Evolutionary conservation across 345 rosid genomes (phyloP).

Genomic region (Punica granatum): DNA sequence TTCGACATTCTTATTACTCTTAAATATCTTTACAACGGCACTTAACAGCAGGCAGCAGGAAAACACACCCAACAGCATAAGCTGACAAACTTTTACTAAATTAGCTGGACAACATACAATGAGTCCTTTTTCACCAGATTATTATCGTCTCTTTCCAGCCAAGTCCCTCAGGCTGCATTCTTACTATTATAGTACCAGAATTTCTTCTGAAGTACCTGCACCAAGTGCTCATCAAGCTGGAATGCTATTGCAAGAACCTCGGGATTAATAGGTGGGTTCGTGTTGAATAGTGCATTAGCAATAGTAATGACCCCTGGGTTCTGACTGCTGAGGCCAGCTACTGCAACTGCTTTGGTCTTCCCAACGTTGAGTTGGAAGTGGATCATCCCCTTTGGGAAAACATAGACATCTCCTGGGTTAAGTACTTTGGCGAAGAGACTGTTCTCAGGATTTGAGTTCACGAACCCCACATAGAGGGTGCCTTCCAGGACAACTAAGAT

Average conservation of each 20-base stretch:
- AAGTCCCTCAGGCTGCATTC: background rate
- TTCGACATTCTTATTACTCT: too few relatives aligned
- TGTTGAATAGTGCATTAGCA: constrained; percentile 9
- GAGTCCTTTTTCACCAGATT: background rate
- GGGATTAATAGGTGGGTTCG: constrained; percentile 8
- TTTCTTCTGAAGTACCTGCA: constrained; percentile 8
- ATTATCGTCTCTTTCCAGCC: background rate
- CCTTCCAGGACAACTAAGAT: constrained; percentile 26
- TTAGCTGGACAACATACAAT: background rate
- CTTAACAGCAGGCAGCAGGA: too few relatives aligned
- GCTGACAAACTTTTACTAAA: background rate
- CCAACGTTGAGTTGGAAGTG: constrained; percentile 35
- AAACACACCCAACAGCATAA: too few relatives aligned
- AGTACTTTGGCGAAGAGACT: constrained; percentile 20
- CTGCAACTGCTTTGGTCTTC: constrained; percentile 10
- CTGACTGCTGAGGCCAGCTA: constrained; percentile 14
- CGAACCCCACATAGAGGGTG: constrained; percentile 30
- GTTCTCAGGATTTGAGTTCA: constrained; percentile 28
- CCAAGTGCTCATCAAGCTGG: constrained; percentile 8
- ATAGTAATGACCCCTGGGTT: constrained; percentile 16
- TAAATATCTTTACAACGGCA: too few relatives aligned
- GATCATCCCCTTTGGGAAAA: constrained; percentile 15
- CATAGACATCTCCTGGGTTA: constrained; percentile 21
- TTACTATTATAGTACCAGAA: background rate
- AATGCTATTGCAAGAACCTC: constrained; percentile 14